Evolutionary conservation across 495 filamentous ascomycete genomes (phyloP).

Genomic region (Penicillium herquei): DNA sequence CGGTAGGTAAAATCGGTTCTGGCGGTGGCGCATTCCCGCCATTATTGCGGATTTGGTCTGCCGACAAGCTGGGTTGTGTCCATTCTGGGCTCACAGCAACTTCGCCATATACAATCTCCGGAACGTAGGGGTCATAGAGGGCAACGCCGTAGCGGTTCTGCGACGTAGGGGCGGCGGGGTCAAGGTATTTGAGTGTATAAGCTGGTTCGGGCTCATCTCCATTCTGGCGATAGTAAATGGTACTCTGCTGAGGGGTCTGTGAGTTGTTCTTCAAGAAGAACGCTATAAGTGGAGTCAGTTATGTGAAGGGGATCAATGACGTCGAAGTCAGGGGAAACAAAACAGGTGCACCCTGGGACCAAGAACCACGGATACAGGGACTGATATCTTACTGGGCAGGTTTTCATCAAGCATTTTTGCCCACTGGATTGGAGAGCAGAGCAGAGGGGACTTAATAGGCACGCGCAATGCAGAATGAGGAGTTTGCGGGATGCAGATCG

Average conservation of each 20-base stretch:
- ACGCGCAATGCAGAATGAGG: neutral
- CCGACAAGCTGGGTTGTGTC: slow-evolving; percentile 75
- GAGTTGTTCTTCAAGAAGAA: slow-evolving; percentile 59
- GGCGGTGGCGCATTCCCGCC: slow-evolving; percentile 65
- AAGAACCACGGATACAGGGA: neutral
- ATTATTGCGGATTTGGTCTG: slow-evolving; percentile 74
- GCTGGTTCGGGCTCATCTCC: slow-evolving; percentile 76
- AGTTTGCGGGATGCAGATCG: neutral
- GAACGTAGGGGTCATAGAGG: slow-evolving; percentile 77
- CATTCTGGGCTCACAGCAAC: slow-evolving; percentile 82
- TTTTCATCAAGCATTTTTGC: slow-evolving; percentile 87
- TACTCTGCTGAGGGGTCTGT: slow-evolving; percentile 52
- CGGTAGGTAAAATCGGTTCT: slow-evolving; percentile 72
- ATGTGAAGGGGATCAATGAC: slow-evolving; percentile 35
- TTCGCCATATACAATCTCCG: slow-evolving; percentile 82
- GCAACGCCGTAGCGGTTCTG: slow-evolving; percentile 84
- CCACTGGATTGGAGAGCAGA: neutral
- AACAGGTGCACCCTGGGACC: neutral
- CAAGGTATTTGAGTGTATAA: slow-evolving; percentile 73
- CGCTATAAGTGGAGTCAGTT: slow-evolving; percentile 42
- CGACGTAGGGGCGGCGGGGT: slow-evolving; percentile 64
- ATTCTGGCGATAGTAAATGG: slow-evolving; percentile 73
- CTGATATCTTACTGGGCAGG: slow-evolving; percentile 65
- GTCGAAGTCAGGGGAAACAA: slow-evolving; percentile 5
- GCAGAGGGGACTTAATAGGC: slow-evolving; percentile 2